These are phyloP conservation scores for Volvox carteri DNA, from an alignment of 163 green algal species.

Conservation along the genomic window DNA sequence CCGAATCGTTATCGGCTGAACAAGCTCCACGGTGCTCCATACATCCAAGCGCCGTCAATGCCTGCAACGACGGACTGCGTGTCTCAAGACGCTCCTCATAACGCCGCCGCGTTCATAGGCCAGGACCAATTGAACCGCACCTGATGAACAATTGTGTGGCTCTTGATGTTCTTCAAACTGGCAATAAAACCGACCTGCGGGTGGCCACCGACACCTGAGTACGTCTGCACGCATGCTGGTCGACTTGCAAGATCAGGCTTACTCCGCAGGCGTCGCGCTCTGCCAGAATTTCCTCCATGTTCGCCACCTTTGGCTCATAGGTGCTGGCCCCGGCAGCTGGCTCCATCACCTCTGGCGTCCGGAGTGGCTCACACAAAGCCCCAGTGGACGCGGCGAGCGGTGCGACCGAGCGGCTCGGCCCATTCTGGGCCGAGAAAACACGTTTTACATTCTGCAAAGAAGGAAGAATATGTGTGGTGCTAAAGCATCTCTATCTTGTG, in stretches of 20 bases:
- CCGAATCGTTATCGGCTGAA: constrained; percentile 96
- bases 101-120: background rate
- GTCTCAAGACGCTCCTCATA: background rate
- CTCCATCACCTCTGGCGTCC: constrained; percentile 37
- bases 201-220: background rate
- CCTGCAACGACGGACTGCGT: constrained; percentile 73
- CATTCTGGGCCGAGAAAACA: background rate
- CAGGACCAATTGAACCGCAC: constrained; percentile 62
- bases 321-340: background rate
- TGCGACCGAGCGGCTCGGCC: background rate
- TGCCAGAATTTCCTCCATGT: constrained; percentile 94
- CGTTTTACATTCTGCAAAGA: constrained; percentile 35
- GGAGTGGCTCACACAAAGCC: background rate
- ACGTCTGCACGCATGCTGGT: background rate
- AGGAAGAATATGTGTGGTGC: background rate
- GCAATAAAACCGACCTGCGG: constrained; percentile 97
- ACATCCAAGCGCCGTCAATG: constrained; percentile 93
- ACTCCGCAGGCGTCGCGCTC: constrained; percentile 97
- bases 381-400: constrained; percentile 28
- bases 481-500: no score
- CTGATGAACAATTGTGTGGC: constrained; percentile 94
- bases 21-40: constrained; percentile 99
- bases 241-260: constrained; percentile 55
- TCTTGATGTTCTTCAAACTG: constrained; percentile 90
- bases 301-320: constrained; percentile 66